phyloP scores from a whole-genome alignment of 768 basidiomycete genomes.

The Serendipita sp. region DNA sequence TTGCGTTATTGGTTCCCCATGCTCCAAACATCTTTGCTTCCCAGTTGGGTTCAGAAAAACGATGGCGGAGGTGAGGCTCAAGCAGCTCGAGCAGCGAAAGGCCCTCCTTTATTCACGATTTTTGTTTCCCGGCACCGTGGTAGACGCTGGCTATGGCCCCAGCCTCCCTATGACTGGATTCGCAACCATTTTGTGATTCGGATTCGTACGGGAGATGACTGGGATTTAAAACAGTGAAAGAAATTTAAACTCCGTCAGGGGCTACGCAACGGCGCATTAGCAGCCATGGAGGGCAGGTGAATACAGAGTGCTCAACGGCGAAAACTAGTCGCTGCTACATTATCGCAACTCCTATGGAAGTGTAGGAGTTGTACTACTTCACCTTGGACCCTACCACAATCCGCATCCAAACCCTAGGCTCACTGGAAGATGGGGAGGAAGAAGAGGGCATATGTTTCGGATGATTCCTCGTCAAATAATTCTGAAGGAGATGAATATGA shows the following conservation, averaged over 20 bases:
- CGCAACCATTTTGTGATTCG: background rate
- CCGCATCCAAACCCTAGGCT: too few relatives aligned
- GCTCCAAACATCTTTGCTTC: background rate
- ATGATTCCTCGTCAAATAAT: constrained; percentile 44
- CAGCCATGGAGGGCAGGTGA: too few relatives aligned
- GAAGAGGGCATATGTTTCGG: constrained; percentile 19
- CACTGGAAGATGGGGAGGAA: constrained; percentile 16
- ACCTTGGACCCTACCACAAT: background rate
- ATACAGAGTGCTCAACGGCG: too few relatives aligned
- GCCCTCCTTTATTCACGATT: background rate
- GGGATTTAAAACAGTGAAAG: background rate
- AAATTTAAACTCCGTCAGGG: too few relatives aligned
- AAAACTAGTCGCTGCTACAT: too few relatives aligned
- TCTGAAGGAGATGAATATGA: constrained; percentile 35
- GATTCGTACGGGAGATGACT: background rate
- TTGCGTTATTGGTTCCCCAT: constrained; percentile 4
- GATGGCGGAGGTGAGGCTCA: background rate
- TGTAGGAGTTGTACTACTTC: background rate
- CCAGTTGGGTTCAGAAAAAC: background rate
- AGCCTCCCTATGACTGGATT: background rate
- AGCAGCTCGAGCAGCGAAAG: background rate
- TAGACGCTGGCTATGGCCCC: background rate
- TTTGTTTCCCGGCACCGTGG: background rate
- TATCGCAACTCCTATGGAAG: too few relatives aligned
- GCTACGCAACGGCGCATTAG: too few relatives aligned